These are phyloP conservation scores for Allomyces macrogynus DNA, from an alignment of 192 early-diverging fungal species.

Conservation along the genomic window DNA sequence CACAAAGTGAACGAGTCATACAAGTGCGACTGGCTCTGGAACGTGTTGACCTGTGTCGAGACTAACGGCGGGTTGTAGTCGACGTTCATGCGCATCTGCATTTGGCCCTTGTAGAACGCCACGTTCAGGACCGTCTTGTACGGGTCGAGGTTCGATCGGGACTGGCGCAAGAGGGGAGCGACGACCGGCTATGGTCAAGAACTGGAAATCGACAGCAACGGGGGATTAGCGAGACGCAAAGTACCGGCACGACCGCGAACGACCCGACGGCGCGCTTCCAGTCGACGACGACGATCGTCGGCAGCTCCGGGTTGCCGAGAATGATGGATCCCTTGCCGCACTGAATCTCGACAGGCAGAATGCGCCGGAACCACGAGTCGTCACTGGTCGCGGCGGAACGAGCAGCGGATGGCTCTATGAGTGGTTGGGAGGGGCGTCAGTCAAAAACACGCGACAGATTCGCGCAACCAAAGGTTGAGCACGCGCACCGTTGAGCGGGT, in stretches of 20 bases:
- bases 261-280: slow-evolving; percentile 35
- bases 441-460: too few species aligned
- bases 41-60: too few species aligned
- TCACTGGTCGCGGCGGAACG: slow-evolving; percentile 1
- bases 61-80: slow-evolving; percentile 26
- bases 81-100: slow-evolving; percentile 33
- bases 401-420: too few species aligned
- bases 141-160: slow-evolving; percentile 31
- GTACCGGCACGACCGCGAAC: slow-evolving; percentile 24
- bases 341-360: slow-evolving; percentile 46
- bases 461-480: not conserved
- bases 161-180: slow-evolving; percentile 5
- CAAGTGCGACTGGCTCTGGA: too few species aligned
- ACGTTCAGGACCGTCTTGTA: slow-evolving; percentile 35
- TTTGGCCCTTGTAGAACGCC: slow-evolving; percentile 24
- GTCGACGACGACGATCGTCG: slow-evolving; percentile 32
- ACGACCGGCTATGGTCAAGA: not conserved
- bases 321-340: slow-evolving; percentile 43
- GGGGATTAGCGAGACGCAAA: not conserved
- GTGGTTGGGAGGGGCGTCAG: too few species aligned
- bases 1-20: too few species aligned
- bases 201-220: not conserved
- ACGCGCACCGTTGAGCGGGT: not conserved
- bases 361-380: slow-evolving; percentile 24
- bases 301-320: slow-evolving; percentile 45